Conservation (phyloP, 164 flowering plant species). For the Stephania japonica region DNA sequence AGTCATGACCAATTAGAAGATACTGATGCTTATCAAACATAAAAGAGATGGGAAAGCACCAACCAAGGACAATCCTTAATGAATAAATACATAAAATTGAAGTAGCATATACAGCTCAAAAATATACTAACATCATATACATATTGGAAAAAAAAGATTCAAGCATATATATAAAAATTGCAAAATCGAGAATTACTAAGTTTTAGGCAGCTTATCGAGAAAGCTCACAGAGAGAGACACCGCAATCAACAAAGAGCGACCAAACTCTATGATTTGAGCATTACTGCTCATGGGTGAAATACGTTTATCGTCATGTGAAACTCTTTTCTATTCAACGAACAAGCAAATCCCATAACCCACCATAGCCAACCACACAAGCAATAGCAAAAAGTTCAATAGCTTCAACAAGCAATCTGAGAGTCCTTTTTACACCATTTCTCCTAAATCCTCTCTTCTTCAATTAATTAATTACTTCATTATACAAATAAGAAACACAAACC, state of each 20-base stretch:
- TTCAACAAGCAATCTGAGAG: too few relatives aligned
- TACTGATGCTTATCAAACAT: too few relatives aligned
- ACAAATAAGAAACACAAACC: not conserved
- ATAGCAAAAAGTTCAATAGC: conserved; percentile 72
- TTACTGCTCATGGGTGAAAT: conserved; percentile 20
- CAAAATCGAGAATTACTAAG: conserved; percentile 52
- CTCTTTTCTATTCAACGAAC: conserved; percentile 50
- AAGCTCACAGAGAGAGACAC: conserved; percentile 49
- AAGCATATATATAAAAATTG: not conserved
- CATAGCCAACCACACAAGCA: conserved; percentile 77
- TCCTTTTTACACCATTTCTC: conserved; percentile 73
- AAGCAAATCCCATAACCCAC: conserved; percentile 92
- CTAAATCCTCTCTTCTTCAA: not conserved
- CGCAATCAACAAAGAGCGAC: conserved; percentile 73
- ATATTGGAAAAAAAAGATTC: too few relatives aligned
- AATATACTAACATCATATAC: too few relatives aligned
- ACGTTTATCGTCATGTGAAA: conserved; percentile 1
- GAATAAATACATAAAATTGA: not conserved
- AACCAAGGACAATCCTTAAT: too few relatives aligned
- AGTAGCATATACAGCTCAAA: too few relatives aligned
- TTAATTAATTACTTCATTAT: conserved; percentile 6
- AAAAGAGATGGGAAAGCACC: too few relatives aligned
- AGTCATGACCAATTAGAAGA: too few relatives aligned
- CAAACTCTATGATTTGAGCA: too few relatives aligned
- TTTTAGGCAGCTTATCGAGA: conserved; percentile 65